These are phyloP conservation scores for Lanmaoa pseudosensibilis DNA, from an alignment of 768 basidiomycete species.

Conservation along the genomic window DNA sequence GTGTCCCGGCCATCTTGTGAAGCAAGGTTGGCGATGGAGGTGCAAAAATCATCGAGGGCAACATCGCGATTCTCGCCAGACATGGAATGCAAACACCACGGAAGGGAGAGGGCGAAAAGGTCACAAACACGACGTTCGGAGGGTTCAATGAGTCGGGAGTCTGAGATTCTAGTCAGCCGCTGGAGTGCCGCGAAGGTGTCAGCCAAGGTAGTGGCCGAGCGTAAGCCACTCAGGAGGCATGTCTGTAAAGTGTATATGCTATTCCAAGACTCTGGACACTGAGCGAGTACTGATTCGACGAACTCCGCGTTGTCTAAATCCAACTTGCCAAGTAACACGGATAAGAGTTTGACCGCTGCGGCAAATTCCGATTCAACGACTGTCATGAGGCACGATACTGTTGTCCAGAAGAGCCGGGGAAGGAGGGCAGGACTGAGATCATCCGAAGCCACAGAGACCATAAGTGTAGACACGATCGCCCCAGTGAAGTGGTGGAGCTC, in stretches of 20 bases:
- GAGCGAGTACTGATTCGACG: constrained; percentile 65
- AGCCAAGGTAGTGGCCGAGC: constrained; percentile 69
- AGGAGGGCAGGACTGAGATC: constrained; percentile 62
- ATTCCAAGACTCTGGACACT: constrained; percentile 72
- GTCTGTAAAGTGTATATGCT: constrained; percentile 65
- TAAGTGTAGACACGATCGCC: constrained; percentile 79
- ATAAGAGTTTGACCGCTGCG: constrained; percentile 64
- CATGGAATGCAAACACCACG: constrained; percentile 87
- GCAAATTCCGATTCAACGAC: constrained; percentile 79
- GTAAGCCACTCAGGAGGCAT: constrained; percentile 70
- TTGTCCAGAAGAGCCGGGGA: constrained; percentile 88
- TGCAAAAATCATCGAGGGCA: constrained; percentile 66
- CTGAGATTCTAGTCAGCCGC: constrained; percentile 57
- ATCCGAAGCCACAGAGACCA: constrained; percentile 53
- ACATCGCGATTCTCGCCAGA: constrained; percentile 57
- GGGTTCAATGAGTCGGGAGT: constrained; percentile 67
- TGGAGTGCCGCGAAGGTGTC: constrained; percentile 70
- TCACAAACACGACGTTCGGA: constrained; percentile 75
- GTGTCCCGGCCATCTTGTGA: constrained; percentile 70
- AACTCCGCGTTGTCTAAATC: constrained; percentile 70
- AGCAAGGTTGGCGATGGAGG: constrained; percentile 71
- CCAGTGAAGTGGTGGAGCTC: constrained; percentile 81
- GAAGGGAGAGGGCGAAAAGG: constrained; percentile 77
- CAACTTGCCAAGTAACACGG: constrained; percentile 61
- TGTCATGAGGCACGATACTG: constrained; percentile 77